Evolutionary conservation across 2,329 filamentous ascomycete genomes (phyloP), one percentile per base, ranked within the genome.

Genomic region (Xylaria sp.): DNA sequence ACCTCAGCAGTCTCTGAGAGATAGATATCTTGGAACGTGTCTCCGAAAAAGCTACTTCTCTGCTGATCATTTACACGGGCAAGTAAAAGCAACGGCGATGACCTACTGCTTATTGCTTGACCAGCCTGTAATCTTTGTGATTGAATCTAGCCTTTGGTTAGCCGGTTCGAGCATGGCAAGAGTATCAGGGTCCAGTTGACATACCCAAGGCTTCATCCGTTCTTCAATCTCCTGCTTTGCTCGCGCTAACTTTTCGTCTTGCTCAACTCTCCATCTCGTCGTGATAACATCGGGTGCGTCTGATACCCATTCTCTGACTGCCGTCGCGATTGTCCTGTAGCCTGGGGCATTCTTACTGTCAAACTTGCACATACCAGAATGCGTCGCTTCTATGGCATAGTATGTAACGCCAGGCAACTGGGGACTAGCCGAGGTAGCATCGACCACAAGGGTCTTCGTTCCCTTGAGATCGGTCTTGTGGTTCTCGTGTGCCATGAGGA

Each of bases 401-500:
- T 88, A 87, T 48, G 83, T 85, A 0, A 89, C 87, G 37, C 87
- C 87, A 4, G 86, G 85, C 11, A 90, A 76, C 57, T 84, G 82
- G 0, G 89, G 89, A 16, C 85, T 83, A 1, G 89, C 89, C 0
- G 88, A 91, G 52, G 77, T 78, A 57, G 88, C 79, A 60, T 91
- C 87, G 2, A 92, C 89, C 44, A 92, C 81, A 60, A 89, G 75
- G 56, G 80, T 69, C 68, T 75, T 85, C 0, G 84, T 84, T 1
- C 83, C 84, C 65, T 83, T 87, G 42, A 91, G 67, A 63, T 90
- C 84, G 0, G 87, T 90, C 62, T 86, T 87, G 65, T 87, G 83
- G 51, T 86, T 87, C 69, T 92, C 89, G 58, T 91, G 88, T 44
- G 86, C 89, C 81, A 91, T 90, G 67, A 89, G 88, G 54, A 92